Evolutionary conservation across 2,329 filamentous ascomycete genomes (phyloP).

Genomic region (Emmonsiellopsis sp.): DNA sequence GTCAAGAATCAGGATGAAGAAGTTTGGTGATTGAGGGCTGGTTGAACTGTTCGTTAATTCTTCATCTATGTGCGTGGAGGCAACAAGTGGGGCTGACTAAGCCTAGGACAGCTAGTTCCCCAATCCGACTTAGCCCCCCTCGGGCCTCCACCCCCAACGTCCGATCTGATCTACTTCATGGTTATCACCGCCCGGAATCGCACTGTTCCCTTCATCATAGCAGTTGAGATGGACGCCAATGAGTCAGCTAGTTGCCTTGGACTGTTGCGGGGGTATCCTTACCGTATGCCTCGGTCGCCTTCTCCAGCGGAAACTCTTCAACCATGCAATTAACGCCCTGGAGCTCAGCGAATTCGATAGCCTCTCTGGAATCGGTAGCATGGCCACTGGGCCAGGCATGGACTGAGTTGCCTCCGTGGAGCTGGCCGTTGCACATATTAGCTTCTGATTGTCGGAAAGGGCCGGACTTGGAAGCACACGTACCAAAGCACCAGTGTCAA

Average conservation of each 20-base stretch:
- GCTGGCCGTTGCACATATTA: slow-evolving; percentile 8
- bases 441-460: not conserved
- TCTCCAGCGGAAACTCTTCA: slow-evolving; percentile 44
- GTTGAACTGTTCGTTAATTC: too few species aligned
- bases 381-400: slow-evolving; percentile 47
- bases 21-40: too few species aligned
- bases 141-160: too few species aligned
- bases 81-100: too few species aligned
- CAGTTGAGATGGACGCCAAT: slow-evolving; percentile 1
- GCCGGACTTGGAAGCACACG: not conserved
- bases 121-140: too few species aligned
- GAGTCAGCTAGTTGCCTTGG: not conserved
- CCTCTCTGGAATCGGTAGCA: slow-evolving; percentile 44
- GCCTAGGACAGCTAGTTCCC: too few species aligned
- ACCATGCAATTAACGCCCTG: slow-evolving; percentile 45
- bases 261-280: slow-evolving; percentile 14
- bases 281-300: slow-evolving; percentile 42
- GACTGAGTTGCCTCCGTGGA: slow-evolving; percentile 40
- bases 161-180: slow-evolving; percentile 1
- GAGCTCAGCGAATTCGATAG: slow-evolving; percentile 41
- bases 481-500: slow-evolving; percentile 10
- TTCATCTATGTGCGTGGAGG: too few species aligned
- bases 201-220: slow-evolving; percentile 9
- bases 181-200: slow-evolving; percentile 9
- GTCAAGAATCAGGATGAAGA: too few species aligned